Conservation (phyloP, 148 eudicot species). For the Fagopyrum tataricum region DNA sequence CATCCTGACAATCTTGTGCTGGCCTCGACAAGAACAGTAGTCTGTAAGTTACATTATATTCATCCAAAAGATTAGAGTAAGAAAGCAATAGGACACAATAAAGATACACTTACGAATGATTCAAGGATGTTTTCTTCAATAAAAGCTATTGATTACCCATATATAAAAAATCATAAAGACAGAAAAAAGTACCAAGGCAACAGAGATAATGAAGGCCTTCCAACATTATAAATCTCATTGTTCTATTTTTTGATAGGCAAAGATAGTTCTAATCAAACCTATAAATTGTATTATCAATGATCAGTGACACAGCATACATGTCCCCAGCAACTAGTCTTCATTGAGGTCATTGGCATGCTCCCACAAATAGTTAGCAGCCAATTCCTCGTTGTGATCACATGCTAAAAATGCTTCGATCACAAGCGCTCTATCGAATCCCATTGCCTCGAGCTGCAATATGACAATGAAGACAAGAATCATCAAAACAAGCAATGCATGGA, state of each 20-base stretch:
- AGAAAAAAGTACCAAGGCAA: background rate
- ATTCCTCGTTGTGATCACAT: constrained; percentile 87
- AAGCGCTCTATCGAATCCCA: constrained; percentile 91
- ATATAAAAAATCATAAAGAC: constrained; percentile 4
- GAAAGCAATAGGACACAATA: no score
- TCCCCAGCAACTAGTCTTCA: constrained; percentile 44
- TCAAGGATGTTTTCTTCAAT: background rate
- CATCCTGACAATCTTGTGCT: no score
- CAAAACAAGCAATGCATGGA: background rate
- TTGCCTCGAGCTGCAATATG: constrained; percentile 62
- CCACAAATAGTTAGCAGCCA: constrained; percentile 82
- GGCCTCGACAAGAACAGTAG: no score
- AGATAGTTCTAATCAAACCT: constrained; percentile 1
- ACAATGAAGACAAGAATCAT: background rate
- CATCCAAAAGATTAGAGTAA: no score
- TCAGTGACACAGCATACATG: constrained; percentile 1
- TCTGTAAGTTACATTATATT: no score
- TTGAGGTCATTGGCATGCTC: constrained; percentile 74
- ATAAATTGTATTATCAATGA: constrained; percentile 15
- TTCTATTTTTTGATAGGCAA: background rate
- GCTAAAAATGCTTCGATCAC: constrained; percentile 96
- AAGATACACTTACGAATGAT: background rate
- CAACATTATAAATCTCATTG: background rate
- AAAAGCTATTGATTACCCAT: background rate
- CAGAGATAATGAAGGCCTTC: background rate